Conservation (phyloP, 768 basidiomycete species). For the Artomyces pyxidatus region DNA sequence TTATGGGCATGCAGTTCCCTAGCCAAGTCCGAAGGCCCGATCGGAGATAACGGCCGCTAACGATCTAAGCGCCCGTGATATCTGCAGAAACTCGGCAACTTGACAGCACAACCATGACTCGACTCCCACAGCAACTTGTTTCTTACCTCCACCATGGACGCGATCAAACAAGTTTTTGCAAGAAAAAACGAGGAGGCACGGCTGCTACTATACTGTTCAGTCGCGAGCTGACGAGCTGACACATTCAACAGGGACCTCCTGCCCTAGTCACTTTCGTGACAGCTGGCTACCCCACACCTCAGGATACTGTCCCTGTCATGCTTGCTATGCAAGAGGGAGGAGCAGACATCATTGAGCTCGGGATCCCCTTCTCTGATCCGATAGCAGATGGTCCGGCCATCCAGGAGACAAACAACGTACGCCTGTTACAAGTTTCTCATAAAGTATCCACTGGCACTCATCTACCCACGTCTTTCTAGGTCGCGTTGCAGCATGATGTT, state of each 20-base stretch:
- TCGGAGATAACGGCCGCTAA: not conserved
- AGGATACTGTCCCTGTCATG: constrained; percentile 80
- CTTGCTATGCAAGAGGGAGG: constrained; percentile 92
- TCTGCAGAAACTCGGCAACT: not conserved
- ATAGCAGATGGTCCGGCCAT: constrained; percentile 94
- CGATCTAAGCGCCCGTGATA: constrained; percentile 7
- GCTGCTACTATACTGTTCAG: too few species aligned
- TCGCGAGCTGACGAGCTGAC: not conserved
- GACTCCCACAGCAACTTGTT: not conserved
- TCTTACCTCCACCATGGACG: constrained; percentile 46
- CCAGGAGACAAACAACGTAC: constrained; percentile 87
- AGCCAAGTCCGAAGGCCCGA: not conserved
- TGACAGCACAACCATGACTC: constrained; percentile 6
- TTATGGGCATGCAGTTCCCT: too few species aligned
- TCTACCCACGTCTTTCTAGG: constrained; percentile 33
- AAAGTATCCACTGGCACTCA: not conserved
- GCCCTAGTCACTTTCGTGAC: constrained; percentile 87
- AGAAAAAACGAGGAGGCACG: constrained; percentile 51
- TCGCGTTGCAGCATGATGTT: constrained; percentile 75
- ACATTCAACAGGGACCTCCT: constrained; percentile 38
- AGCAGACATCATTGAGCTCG: constrained; percentile 90
- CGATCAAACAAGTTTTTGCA: constrained; percentile 60
- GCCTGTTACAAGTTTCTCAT: constrained; percentile 19
- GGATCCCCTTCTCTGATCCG: constrained; percentile 93
- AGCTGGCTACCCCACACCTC: constrained; percentile 76